Evolutionary conservation across 2,329 filamentous ascomycete species (phyloP).

Genomic region (Trichophyton rubrum): DNA sequence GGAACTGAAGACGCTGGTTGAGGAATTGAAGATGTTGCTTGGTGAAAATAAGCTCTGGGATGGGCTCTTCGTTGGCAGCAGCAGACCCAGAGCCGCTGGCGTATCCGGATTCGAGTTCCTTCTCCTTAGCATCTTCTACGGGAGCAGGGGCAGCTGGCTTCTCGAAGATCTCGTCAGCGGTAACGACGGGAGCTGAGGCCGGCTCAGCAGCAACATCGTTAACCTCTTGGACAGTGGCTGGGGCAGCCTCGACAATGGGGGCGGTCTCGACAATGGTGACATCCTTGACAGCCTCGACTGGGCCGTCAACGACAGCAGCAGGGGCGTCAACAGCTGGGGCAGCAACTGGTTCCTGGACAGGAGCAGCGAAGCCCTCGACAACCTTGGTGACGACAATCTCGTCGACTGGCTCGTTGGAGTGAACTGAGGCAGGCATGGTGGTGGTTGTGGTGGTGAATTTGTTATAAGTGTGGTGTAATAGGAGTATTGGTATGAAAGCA

Average conservation of each 20-base stretch:
- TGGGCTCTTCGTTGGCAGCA: constrained; percentile 46
- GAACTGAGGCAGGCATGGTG: constrained; percentile 28
- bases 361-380: not conserved
- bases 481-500: not conserved
- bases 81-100: constrained; percentile 50
- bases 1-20: constrained; percentile 75
- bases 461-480: constrained; percentile 1
- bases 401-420: constrained; percentile 26
- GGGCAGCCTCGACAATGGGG: not conserved
- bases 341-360: not conserved
- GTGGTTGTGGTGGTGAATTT: not conserved
- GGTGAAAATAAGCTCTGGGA: constrained; percentile 74
- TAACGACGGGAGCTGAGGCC: not conserved
- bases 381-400: constrained; percentile 5
- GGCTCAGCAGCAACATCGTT: constrained; percentile 2
- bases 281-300: not conserved
- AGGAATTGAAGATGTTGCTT: constrained; percentile 79
- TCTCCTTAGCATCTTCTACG: constrained; percentile 14
- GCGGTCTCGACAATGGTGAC: not conserved
- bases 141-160: constrained; percentile 1
- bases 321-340: not conserved
- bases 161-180: not conserved
- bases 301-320: not conserved
- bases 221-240: not conserved
- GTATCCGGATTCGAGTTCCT: constrained; percentile 67